These are phyloP conservation scores for Penicillium daleae DNA, from an alignment of 495 filamentous ascomycete species.

Conservation along the genomic window DNA sequence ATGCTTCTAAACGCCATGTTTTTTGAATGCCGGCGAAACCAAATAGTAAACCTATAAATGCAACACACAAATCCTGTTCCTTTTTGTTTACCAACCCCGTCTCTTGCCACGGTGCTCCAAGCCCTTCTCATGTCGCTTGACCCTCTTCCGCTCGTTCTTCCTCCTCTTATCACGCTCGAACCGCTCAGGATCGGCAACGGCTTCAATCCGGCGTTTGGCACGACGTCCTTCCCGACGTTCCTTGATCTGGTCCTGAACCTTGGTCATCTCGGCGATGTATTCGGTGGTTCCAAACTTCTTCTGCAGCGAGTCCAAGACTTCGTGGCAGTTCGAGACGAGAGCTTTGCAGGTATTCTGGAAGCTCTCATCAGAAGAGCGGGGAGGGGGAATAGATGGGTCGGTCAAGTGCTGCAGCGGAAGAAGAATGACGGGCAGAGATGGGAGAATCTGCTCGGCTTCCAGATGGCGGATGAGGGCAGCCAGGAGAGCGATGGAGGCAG, in stretches of 20 bases:
- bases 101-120: slow-evolving; percentile 69
- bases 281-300: slow-evolving; percentile 79
- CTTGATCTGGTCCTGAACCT: slow-evolving; percentile 68
- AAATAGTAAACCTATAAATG: slow-evolving; percentile 23
- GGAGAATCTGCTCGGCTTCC: slow-evolving; percentile 56
- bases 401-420: slow-evolving; percentile 83
- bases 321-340: slow-evolving; percentile 68
- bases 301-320: slow-evolving; percentile 75
- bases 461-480: slow-evolving; percentile 62
- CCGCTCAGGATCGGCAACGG: slow-evolving; percentile 78
- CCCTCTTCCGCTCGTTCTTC: slow-evolving; percentile 84
- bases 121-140: slow-evolving; percentile 76
- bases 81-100: slow-evolving; percentile 60
- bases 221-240: slow-evolving; percentile 71
- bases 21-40: slow-evolving; percentile 36
- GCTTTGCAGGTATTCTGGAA: slow-evolving; percentile 70
- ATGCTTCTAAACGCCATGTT: slow-evolving; percentile 30
- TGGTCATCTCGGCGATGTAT: slow-evolving; percentile 70
- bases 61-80: slow-evolving; percentile 24
- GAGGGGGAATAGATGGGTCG: slow-evolving; percentile 71
- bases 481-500: slow-evolving; percentile 73
- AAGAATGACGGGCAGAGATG: slow-evolving; percentile 66
- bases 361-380: slow-evolving; percentile 63
- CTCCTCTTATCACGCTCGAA: slow-evolving; percentile 78
- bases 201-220: slow-evolving; percentile 83